phyloP scores from a whole-genome alignment of 2,329 filamentous ascomycete genomes.

The Cordyceps militaris region DNA sequence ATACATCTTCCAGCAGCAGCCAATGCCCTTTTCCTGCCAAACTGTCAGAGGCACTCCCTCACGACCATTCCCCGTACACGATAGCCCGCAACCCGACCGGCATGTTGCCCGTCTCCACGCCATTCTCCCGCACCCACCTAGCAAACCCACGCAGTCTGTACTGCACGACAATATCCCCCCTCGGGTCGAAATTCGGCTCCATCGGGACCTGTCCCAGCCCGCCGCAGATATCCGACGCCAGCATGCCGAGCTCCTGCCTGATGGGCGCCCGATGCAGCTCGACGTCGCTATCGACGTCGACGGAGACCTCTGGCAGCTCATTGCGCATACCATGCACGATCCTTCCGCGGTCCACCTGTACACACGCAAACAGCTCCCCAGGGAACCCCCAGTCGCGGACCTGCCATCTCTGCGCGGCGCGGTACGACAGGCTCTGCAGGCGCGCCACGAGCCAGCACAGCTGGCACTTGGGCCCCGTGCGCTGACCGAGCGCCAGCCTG shows the following conservation, averaged over 20 bases:
- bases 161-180: constrained; percentile 2
- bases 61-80: background rate
- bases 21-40: background rate
- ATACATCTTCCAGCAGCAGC: background rate
- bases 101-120: background rate
- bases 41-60: background rate
- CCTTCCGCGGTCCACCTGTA: background rate
- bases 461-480: constrained; percentile 10
- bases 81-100: background rate
- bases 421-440: constrained; percentile 6
- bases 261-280: background rate
- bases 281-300: constrained; percentile 1
- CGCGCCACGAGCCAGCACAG: constrained; percentile 6
- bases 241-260: background rate
- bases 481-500: constrained; percentile 6
- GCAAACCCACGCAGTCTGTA: constrained; percentile 6
- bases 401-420: background rate
- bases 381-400: background rate
- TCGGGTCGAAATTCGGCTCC: constrained; percentile 11
- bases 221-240: constrained; percentile 6
- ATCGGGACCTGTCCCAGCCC: constrained; percentile 9
- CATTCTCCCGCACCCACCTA: background rate
- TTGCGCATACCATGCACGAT: constrained; percentile 10
- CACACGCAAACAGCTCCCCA: constrained; percentile 12
- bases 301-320: background rate